Evolutionary conservation across 768 basidiomycete species (phyloP).

Genomic region (Rhodotorula paludigena): DNA sequence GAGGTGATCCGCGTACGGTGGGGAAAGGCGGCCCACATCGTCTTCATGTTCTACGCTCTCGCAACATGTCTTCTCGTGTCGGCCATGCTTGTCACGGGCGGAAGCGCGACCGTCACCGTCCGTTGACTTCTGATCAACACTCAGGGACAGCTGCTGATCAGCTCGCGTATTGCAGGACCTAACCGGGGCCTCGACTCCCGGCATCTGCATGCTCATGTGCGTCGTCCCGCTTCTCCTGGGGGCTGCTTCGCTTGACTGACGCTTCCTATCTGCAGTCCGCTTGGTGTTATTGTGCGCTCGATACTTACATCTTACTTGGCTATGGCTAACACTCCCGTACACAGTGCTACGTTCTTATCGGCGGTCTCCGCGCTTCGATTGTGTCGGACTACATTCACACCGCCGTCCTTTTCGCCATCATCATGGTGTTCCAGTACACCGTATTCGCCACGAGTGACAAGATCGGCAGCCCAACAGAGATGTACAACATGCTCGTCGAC

Average conservation of each 20-base stretch:
- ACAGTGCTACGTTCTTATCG: constrained; percentile 42
- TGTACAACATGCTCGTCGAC: constrained; percentile 50
- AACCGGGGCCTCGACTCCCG: constrained; percentile 66
- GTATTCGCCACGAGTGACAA: constrained; percentile 72
- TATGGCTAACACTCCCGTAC: no score
- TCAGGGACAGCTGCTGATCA: no score
- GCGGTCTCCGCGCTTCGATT: constrained; percentile 1
- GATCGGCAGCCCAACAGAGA: constrained; percentile 70
- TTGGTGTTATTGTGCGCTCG: no score
- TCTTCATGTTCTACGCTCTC: constrained; percentile 79
- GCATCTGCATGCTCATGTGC: constrained; percentile 4
- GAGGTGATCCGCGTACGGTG: constrained; percentile 56
- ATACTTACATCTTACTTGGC: no score
- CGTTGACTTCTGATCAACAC: no score
- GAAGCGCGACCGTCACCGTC: background rate
- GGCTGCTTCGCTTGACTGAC: no score
- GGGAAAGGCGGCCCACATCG: constrained; percentile 71
- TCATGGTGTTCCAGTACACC: constrained; percentile 53
- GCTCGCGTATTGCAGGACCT: no score
- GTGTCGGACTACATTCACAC: constrained; percentile 30
- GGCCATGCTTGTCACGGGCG: constrained; percentile 47
- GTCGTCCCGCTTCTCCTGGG: no score
- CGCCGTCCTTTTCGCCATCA: constrained; percentile 6
- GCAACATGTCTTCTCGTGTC: constrained; percentile 64
- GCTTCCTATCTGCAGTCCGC: no score